Evolutionary conservation across 1,139 yeast genomes (phyloP), one percentile per base, ranked within the genome.

Genomic region (Blastobotrys petasosporus): DNA sequence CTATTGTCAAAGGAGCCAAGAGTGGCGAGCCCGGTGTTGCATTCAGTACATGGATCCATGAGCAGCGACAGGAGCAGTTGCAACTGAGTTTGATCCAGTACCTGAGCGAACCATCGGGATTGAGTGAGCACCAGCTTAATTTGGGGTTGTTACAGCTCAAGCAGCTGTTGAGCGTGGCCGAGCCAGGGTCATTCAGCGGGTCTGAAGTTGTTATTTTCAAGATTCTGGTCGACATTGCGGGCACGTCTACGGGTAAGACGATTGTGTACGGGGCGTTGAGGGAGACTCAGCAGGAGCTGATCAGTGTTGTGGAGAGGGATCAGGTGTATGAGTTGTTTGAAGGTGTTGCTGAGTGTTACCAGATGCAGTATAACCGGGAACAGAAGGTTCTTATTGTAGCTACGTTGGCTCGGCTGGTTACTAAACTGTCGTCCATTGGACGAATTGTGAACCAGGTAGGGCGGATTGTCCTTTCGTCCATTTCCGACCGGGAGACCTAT

Each of bases 111-210:
- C 40, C 42, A 1, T 23, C 45, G 11, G 47, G 48, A 28, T 44
- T 54, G 25, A 40, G 46, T 12, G 57, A 56, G 41, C 41, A 39
- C 12, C 54, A 56, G 36, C 42, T 51, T 31, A 53, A 52, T 34
- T 54, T 52, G 32, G 59, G 56, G 2, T 47, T 60, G 12, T 36
- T 57, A 10, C 55, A 52, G 36, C 50, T 57, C 28, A 52, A 49
- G 32, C 55, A 54, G 20, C 37, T 59, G 16, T 47, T 56, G 8
- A 15, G 29, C 15, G 38, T 45, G 17, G 34, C 43, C 5, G 55
- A 51, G 20, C 47, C 48, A 0, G 44, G 41, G 3, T 37, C 50
- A 3, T 55, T 56, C 31, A 8, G n/a, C 7, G 51, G 51, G 3
- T 13, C 32, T 11, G 58, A 51, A 42, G 39, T 43, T 28, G 46